These are phyloP conservation scores for Cladobotryum protrusum DNA, from an alignment of 2,329 filamentous ascomycete genomes.

Conservation along the genomic window DNA sequence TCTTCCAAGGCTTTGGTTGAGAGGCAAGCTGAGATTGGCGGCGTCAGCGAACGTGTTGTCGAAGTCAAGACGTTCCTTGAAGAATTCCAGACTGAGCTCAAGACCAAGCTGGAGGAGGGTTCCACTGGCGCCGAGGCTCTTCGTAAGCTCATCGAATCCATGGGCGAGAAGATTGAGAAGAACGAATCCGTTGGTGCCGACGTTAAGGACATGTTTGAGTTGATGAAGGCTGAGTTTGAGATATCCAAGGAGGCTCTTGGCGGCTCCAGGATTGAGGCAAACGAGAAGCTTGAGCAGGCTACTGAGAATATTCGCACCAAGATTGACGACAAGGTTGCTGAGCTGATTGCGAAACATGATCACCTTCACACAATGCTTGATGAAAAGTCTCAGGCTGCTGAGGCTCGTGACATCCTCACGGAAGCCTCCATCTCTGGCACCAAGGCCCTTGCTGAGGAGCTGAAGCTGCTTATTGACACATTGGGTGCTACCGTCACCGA, in stretches of 20 bases:
- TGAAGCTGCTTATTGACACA: constrained; percentile 79
- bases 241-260: constrained; percentile 75
- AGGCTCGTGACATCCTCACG: constrained; percentile 66
- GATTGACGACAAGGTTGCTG: constrained; percentile 61
- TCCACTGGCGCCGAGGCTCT: constrained; percentile 66
- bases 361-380: constrained; percentile 71
- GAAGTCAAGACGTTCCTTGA: constrained; percentile 74
- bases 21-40: constrained; percentile 75
- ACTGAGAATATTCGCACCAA: constrained; percentile 49
- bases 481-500: constrained; percentile 76
- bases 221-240: constrained; percentile 81
- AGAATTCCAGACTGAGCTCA: constrained; percentile 70
- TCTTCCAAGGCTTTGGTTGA: constrained; percentile 77
- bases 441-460: constrained; percentile 77
- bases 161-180: constrained; percentile 56
- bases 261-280: constrained; percentile 73
- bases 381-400: constrained; percentile 64
- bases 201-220: constrained; percentile 65
- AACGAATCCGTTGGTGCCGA: constrained; percentile 55
- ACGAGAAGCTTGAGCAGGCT: constrained; percentile 64
- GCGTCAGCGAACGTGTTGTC: constrained; percentile 68
- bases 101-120: constrained; percentile 70
- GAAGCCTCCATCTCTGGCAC: constrained; percentile 68
- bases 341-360: constrained; percentile 81
- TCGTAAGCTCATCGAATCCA: constrained; percentile 60